These are phyloP conservation scores for Colletotrichum karsti DNA, from an alignment of 2,329 filamentous ascomycete species.

Conservation along the genomic window DNA sequence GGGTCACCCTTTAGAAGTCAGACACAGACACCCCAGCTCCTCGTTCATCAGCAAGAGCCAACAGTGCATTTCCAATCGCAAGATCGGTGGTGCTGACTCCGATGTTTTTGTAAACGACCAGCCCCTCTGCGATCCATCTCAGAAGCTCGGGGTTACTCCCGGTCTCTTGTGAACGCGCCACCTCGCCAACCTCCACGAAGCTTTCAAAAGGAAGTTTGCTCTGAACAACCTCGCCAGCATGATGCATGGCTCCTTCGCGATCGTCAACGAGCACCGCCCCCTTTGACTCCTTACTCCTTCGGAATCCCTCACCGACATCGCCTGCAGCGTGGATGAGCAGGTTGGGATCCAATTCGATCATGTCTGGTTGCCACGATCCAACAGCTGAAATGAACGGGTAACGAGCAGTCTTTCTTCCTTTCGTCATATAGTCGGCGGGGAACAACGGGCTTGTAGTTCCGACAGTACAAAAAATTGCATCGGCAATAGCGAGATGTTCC, in stretches of 20 bases:
- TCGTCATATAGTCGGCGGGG: conserved; percentile 31
- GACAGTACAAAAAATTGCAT: background rate
- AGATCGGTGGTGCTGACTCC: conserved; percentile 43
- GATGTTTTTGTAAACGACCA: conserved; percentile 33
- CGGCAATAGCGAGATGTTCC: background rate
- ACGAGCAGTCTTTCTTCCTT: conserved; percentile 43
- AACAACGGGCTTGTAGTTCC: background rate
- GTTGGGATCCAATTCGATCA: conserved; percentile 73
- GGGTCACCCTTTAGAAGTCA: background rate
- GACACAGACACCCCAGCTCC: background rate
- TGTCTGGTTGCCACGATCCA: conserved; percentile 66
- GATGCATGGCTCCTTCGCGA: conserved; percentile 66
- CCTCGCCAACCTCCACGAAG: conserved; percentile 58
- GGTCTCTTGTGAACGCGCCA: background rate
- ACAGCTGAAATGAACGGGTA: conserved; percentile 55
- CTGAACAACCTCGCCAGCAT: conserved; percentile 74
- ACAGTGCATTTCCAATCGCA: conserved; percentile 37
- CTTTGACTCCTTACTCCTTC: background rate
- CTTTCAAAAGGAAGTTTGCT: conserved; percentile 65
- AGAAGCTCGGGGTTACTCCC: conserved; percentile 52
- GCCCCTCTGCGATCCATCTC: conserved; percentile 33
- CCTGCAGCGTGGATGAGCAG: conserved; percentile 49
- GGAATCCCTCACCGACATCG: background rate
- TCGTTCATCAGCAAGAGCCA: conserved; percentile 34
- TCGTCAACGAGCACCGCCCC: conserved; percentile 57